These are phyloP conservation scores for Lachnellula willkommii DNA, from an alignment of 2,329 filamentous ascomycete genomes.

Conservation along the genomic window DNA sequence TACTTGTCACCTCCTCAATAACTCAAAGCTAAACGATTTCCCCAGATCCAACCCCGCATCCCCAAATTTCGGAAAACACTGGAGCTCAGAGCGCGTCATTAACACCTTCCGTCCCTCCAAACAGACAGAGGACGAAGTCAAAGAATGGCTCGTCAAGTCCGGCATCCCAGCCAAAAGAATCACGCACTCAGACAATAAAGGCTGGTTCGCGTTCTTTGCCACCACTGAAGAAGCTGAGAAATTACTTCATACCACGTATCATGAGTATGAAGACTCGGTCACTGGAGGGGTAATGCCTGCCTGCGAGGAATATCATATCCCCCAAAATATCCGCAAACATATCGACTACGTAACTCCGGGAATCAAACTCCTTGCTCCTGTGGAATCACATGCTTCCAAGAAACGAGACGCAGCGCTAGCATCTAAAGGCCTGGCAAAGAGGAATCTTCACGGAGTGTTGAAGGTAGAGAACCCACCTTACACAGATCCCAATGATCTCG, in stretches of 20 bases:
- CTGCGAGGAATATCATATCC: slow-evolving; percentile 40
- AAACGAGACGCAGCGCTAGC: slow-evolving; percentile 1
- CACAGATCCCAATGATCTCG: slow-evolving; percentile 41
- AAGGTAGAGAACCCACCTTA: background rate
- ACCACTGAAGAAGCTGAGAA: slow-evolving; percentile 32
- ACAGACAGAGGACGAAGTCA: slow-evolving; percentile 31
- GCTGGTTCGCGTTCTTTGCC: slow-evolving; percentile 35
- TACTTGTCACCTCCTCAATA: background rate
- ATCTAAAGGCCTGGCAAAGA: slow-evolving; percentile 1
- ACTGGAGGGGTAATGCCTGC: slow-evolving; percentile 29
- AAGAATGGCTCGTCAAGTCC: slow-evolving; percentile 31
- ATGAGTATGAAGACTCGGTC: slow-evolving; percentile 41
- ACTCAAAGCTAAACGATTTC: slow-evolving; percentile 17
- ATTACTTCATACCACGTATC: slow-evolving; percentile 33
- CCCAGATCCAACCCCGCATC: slow-evolving; percentile 24
- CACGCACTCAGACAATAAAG: slow-evolving; percentile 34
- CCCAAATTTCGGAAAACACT: slow-evolving; percentile 33
- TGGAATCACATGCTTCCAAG: slow-evolving; percentile 29
- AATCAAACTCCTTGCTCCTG: slow-evolving; percentile 36
- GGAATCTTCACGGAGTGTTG: slow-evolving; percentile 5
- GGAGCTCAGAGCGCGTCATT: slow-evolving; percentile 30
- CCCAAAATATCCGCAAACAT: slow-evolving; percentile 41
- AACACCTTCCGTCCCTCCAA: slow-evolving; percentile 31
- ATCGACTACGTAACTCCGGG: slow-evolving; percentile 48
- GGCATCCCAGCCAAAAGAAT: slow-evolving; percentile 31